Conservation (phyloP, 495 filamentous ascomycete species). For the Parachaetomium inaequale region DNA sequence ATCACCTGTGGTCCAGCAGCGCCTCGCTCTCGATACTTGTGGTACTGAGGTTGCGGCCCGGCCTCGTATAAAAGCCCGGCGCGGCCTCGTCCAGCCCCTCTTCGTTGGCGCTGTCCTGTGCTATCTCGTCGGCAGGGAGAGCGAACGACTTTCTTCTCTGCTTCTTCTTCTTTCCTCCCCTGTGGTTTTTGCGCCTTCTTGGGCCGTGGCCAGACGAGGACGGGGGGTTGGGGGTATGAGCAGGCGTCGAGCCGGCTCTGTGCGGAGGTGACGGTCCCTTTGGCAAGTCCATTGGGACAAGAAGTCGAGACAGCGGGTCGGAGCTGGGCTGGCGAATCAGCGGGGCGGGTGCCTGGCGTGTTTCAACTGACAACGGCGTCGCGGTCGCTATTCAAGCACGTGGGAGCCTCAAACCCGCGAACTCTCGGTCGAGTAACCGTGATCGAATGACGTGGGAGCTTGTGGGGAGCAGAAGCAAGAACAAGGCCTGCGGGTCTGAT, state of each 20-base stretch:
- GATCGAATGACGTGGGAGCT: background rate
- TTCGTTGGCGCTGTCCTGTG: slow-evolving; percentile 35
- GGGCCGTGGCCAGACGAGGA: slow-evolving; percentile 13
- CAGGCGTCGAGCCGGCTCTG: background rate
- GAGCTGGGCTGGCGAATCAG: slow-evolving; percentile 5
- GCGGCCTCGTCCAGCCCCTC: slow-evolving; percentile 34
- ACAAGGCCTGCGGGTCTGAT: slow-evolving; percentile 1
- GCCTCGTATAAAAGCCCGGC: slow-evolving; percentile 56
- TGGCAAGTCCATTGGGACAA: slow-evolving; percentile 1
- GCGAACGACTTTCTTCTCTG: slow-evolving; percentile 63
- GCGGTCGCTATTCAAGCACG: background rate
- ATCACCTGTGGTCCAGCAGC: slow-evolving; percentile 74
- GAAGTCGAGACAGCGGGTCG: slow-evolving; percentile 4
- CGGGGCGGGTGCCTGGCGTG: background rate
- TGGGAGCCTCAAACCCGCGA: background rate
- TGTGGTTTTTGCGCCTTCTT: slow-evolving; percentile 40
- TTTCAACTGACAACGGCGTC: background rate
- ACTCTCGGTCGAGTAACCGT: background rate
- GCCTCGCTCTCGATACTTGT: slow-evolving; percentile 80
- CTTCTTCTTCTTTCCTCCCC: slow-evolving; percentile 58
- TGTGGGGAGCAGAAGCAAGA: background rate
- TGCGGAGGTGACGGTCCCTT: background rate
- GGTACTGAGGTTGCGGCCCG: slow-evolving; percentile 59
- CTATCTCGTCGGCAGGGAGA: slow-evolving; percentile 44
- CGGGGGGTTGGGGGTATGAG: background rate